A percentile compares a stretch with the other conserved stretches of the same genome.
phyloP scores from a whole-genome alignment of 1,139 yeast species.

The Yamadazyma oceani region DNA sequence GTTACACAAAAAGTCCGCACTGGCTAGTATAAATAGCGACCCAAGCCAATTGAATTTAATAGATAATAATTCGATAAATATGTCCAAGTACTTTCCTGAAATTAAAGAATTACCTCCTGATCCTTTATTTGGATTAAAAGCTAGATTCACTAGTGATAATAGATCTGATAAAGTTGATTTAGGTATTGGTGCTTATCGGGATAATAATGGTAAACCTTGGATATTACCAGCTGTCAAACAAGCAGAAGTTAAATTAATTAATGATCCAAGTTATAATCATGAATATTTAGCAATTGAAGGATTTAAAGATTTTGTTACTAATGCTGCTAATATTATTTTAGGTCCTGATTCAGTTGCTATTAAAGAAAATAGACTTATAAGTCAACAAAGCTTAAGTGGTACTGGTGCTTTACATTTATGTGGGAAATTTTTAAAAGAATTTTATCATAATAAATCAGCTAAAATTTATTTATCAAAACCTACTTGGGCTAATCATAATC shows the following conservation, averaged over 20 bases:
- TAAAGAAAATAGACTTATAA: constrained; percentile 55
- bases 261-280: constrained; percentile 71
- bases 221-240: constrained; percentile 80
- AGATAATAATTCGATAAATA: constrained; percentile 10
- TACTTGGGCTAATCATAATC: constrained; percentile 95
- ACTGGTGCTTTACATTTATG: constrained; percentile 95
- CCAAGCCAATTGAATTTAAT: no score
- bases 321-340: constrained; percentile 77
- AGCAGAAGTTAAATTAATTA: constrained; percentile 60
- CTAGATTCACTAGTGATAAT: constrained; percentile 65
- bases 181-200: constrained; percentile 97
- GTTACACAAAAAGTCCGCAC: no score
- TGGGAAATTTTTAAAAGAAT: constrained; percentile 65
- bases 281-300: constrained; percentile 90
- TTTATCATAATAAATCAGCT: constrained; percentile 42
- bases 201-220: constrained; percentile 90
- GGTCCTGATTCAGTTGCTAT: constrained; percentile 65
- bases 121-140: constrained; percentile 81
- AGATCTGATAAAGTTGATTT: constrained; percentile 75
- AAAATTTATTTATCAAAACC: constrained; percentile 80
- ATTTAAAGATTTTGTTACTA: constrained; percentile 61
- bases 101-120: constrained; percentile 70
- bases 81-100: constrained; percentile 44
- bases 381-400: constrained; percentile 88
- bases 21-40: no score